A percentile compares a stretch with the other conserved stretches of the same genome.
phyloP scores from a whole-genome alignment of 345 rosid genomes.

The Salix brachista region DNA sequence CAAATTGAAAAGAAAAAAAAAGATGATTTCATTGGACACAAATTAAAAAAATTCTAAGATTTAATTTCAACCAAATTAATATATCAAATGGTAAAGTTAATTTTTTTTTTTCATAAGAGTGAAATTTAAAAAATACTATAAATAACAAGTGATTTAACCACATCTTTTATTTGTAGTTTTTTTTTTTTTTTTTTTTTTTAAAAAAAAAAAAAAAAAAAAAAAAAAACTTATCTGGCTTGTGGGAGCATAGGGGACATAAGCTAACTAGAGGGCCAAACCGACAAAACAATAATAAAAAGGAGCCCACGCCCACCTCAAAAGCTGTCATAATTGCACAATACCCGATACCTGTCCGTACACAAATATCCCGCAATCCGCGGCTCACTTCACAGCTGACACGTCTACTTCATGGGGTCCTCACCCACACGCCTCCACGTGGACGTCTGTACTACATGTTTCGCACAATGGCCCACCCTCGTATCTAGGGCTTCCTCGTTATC shows the following conservation, averaged over 20 bases:
- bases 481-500: neutral
- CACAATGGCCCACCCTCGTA: neutral
- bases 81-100: no score
- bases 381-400: slow-evolving; percentile 21
- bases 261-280: neutral
- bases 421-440: slow-evolving; percentile 33
- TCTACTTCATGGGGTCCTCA: slow-evolving; percentile 18
- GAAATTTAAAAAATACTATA: no score
- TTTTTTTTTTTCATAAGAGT: no score
- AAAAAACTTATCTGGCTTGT: neutral
- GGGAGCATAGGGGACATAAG: neutral
- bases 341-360: slow-evolving; percentile 28
- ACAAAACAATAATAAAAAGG: neutral
- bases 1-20: no score
- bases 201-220: no score
- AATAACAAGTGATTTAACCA: no score
- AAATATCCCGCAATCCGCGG: slow-evolving; percentile 35
- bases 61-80: no score
- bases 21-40: no score
- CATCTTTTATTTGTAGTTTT: no score
- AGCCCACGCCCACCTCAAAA: neutral
- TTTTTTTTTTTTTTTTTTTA: no score
- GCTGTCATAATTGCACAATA: neutral
- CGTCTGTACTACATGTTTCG: slow-evolving; percentile 22
- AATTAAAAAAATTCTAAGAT: no score